Conservation (phyloP, 345 rosid genomes). For the Salix brachista region DNA sequence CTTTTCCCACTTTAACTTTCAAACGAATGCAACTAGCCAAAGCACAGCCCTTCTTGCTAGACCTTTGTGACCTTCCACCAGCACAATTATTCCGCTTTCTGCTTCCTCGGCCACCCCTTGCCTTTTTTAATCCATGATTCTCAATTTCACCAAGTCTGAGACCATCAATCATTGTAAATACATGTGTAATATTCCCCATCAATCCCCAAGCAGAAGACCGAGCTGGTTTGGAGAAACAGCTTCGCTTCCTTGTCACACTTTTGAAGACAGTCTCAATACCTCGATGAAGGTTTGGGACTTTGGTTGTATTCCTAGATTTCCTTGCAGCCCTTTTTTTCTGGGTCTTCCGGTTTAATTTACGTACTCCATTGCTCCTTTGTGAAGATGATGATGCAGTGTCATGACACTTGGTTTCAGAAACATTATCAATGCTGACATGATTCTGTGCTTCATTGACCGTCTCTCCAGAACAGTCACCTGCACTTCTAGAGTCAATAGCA, state of each 20-base stretch:
- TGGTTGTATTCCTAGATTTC: slow-evolving; percentile 36
- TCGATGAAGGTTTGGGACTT: slow-evolving; percentile 29
- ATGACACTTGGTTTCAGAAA: slow-evolving; percentile 35
- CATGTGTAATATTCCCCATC: slow-evolving; percentile 40
- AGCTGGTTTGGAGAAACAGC: slow-evolving; percentile 52
- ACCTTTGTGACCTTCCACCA: slow-evolving; percentile 27
- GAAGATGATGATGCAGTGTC: slow-evolving; percentile 32
- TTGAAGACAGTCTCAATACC: slow-evolving; percentile 15
- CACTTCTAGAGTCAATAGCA: slow-evolving; percentile 26
- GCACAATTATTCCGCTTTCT: slow-evolving; percentile 29
- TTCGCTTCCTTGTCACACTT: slow-evolving; percentile 64
- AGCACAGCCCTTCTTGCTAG: slow-evolving; percentile 35
- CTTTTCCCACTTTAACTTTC: slow-evolving; percentile 78
- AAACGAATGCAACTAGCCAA: slow-evolving; percentile 57
- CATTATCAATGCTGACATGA: slow-evolving; percentile 33
- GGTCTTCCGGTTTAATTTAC: slow-evolving; percentile 42
- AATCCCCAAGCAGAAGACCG: slow-evolving; percentile 79
- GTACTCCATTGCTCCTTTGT: slow-evolving; percentile 36
- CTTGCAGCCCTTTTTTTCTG: slow-evolving; percentile 39
- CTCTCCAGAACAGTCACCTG: slow-evolving; percentile 27
- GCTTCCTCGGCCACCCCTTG: slow-evolving; percentile 29
- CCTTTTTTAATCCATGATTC: slow-evolving; percentile 34
- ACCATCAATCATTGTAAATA: slow-evolving; percentile 37
- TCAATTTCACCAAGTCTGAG: slow-evolving; percentile 33
- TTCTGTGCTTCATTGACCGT: slow-evolving; percentile 37